phyloP scores from a whole-genome alignment of 768 basidiomycete genomes.

The Lactarius psammicola region DNA sequence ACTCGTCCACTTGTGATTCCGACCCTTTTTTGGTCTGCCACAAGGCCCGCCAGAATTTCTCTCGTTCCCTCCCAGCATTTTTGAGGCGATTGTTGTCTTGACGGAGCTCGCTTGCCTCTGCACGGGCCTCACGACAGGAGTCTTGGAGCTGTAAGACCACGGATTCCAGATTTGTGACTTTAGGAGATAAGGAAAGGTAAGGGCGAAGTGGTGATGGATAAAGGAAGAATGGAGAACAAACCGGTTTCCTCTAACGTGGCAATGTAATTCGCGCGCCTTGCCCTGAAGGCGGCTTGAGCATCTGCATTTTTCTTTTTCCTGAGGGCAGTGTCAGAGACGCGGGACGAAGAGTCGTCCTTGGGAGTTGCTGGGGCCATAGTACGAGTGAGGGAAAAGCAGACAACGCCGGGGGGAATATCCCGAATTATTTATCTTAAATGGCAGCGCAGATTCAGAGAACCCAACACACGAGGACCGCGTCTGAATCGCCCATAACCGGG shows the following conservation, averaged over 20 bases:
- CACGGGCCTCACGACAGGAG: conserved; percentile 65
- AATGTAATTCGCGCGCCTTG: conserved; percentile 81
- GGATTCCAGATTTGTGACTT: conserved; percentile 81
- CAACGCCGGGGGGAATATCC: conserved; percentile 28
- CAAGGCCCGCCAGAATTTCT: conserved; percentile 69
- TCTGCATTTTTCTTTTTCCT: conserved; percentile 89
- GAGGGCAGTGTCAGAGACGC: conserved; percentile 64
- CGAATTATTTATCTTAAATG: conserved; percentile 33
- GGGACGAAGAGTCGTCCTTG: conserved; percentile 39
- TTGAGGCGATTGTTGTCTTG: conserved; percentile 65
- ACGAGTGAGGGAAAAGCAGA: conserved; percentile 29
- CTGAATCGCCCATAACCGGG: conserved; percentile 3
- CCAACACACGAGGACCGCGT: conserved; percentile 61
- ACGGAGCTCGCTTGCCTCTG: conserved; percentile 58
- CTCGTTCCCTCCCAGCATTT: conserved; percentile 66
- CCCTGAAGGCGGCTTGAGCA: conserved; percentile 83
- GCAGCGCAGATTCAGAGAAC: conserved; percentile 63
- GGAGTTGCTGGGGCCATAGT: conserved; percentile 37
- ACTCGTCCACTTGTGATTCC: conserved; percentile 28
- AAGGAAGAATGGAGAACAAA: conserved; percentile 31
- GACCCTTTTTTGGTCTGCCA: conserved; percentile 59
- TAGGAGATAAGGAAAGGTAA: conserved; percentile 19
- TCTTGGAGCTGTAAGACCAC: conserved; percentile 84
- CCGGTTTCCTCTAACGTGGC: conserved; percentile 82
- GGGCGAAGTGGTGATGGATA: conserved; percentile 18